Evolutionary conservation across 2,329 filamentous ascomycete species (phyloP).

Genomic region (Endoconidiophora polonica): DNA sequence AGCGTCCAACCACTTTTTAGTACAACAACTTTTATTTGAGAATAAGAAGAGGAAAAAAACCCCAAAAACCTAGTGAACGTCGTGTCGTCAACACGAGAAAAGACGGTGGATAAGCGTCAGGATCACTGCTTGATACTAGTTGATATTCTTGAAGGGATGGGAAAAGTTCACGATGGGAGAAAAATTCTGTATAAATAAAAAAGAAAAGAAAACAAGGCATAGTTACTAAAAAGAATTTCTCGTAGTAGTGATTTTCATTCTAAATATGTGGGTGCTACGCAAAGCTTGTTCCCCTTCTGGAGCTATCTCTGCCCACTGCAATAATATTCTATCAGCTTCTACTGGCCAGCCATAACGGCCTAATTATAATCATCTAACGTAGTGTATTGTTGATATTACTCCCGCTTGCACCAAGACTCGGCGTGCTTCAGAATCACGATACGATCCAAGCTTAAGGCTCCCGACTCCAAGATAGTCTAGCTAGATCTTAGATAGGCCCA

Average conservation of each 20-base stretch:
- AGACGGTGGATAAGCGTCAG: background rate
- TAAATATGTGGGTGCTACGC: too few species aligned
- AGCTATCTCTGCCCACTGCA: background rate
- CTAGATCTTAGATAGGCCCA: too few species aligned
- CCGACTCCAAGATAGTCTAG: too few species aligned
- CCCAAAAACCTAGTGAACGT: background rate
- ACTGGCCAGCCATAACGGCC: background rate
- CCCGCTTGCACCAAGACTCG: too few species aligned
- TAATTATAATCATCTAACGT: too few species aligned
- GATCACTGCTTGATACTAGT: background rate
- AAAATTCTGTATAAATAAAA: background rate
- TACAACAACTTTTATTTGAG: background rate
- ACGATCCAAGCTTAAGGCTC: too few species aligned
- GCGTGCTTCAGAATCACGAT: too few species aligned
- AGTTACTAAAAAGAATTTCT: background rate
- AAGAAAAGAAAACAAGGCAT: background rate
- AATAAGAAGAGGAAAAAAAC: background rate
- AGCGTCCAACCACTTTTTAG: slow-evolving; percentile 5
- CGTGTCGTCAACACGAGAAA: background rate
- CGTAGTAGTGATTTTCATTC: too few species aligned
- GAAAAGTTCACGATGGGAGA: background rate
- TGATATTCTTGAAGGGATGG: background rate
- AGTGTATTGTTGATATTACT: too few species aligned
- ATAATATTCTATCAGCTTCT: background rate
- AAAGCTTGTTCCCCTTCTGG: too few species aligned